Percentiles rank a stretch among this genome's conserved stretches.
Conservation (phyloP, 352 stramenopile species). For the Phytophthora vignae region DNA sequence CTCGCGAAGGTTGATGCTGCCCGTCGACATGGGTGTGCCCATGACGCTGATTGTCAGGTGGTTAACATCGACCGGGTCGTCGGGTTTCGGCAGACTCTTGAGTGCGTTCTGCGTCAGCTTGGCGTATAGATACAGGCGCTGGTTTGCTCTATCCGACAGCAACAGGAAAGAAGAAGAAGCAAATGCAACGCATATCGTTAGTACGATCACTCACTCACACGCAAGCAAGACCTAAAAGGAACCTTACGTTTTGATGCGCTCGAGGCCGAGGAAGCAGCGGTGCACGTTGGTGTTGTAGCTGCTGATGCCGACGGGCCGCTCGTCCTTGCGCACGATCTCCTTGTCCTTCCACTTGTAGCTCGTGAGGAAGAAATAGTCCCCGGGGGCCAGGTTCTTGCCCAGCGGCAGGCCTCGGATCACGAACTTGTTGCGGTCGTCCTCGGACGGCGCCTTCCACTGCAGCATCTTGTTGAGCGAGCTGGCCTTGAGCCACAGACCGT, state of each 20-base stretch:
- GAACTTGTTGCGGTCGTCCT: constrained; percentile 90
- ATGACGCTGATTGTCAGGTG: constrained; percentile 76
- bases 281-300: constrained; percentile 90
- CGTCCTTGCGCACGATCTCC: constrained; percentile 83
- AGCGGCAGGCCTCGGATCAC: constrained; percentile 83
- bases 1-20: constrained; percentile 30
- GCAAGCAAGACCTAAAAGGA: not conserved
- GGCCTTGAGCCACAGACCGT: constrained; percentile 83
- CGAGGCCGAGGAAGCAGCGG: constrained; percentile 82
- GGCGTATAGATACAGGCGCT: constrained; percentile 83
- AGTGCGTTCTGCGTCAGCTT: constrained; percentile 84
- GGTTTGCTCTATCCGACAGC: constrained; percentile 44
- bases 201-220: not conserved
- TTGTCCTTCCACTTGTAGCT: constrained; percentile 91
- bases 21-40: constrained; percentile 47
- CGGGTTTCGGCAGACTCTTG: constrained; percentile 63
- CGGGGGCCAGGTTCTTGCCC: constrained; percentile 72
- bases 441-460: constrained; percentile 85
- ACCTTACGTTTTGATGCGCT: constrained; percentile 77
- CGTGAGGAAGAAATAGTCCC: constrained; percentile 90
- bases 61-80: constrained; percentile 66
- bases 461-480: constrained; percentile 84
- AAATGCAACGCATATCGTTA: constrained; percentile 2
- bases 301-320: constrained; percentile 76
- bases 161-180: constrained; percentile 1